Conservation (phyloP, 495 filamentous ascomycete species). For the Penicillium canariense region DNA sequence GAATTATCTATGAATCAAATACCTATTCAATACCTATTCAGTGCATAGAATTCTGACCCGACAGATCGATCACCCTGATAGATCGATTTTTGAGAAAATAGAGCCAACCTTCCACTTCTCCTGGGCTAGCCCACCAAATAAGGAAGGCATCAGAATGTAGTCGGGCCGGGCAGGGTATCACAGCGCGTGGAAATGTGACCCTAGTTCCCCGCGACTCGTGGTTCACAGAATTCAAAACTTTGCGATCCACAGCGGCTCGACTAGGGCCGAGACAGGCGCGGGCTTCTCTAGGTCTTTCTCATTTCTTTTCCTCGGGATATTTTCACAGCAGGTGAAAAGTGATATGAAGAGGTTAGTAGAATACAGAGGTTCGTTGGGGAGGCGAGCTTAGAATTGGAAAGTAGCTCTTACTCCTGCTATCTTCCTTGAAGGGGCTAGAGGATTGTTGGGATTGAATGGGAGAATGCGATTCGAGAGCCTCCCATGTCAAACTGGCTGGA, state of each 20-base stretch:
- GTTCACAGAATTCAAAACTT: constrained; percentile 13
- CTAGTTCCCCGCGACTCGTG: constrained; percentile 29
- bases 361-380: not conserved
- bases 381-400: too few species aligned
- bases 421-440: too few species aligned
- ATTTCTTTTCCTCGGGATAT: not conserved
- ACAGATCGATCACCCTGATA: too few species aligned
- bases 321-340: not conserved
- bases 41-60: too few species aligned
- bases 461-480: too few species aligned
- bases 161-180: constrained; percentile 12
- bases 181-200: constrained; percentile 26
- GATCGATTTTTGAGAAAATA: too few species aligned
- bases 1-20: not conserved
- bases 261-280: constrained; percentile 5
- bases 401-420: too few species aligned
- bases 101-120: too few species aligned
- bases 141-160: constrained; percentile 12
- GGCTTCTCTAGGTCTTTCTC: not conserved
- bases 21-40: too few species aligned
- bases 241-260: constrained; percentile 20
- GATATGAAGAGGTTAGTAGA: not conserved
- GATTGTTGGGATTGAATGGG: too few species aligned
- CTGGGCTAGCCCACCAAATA: not conserved
- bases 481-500: too few species aligned